Base-by-base conservation (phyloP, 768 basidiomycete genomes). In the Zangia roseola region DNA sequence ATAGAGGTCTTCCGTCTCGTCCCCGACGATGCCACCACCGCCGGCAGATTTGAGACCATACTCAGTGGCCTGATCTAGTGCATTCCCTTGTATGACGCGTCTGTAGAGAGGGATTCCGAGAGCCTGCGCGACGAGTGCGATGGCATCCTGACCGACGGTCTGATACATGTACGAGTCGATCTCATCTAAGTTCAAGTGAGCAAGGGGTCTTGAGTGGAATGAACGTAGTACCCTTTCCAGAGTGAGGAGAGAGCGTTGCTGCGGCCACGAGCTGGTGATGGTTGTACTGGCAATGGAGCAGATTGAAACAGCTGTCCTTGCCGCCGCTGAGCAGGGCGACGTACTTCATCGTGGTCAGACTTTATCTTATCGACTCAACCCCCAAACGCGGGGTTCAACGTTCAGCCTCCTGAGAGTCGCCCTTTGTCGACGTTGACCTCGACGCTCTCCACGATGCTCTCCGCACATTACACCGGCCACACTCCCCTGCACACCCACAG, bases 111-210 rank as follows among this genome's bases (percentile, higher is more conserved):
- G 97, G 2, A 95, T 81, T 14, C 83, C 86, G 47, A 98, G 74
- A 2, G 95, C 91, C 42, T 76, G 74, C 19, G 93, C 94, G 47
- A 98, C 85, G 43, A 87, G 75, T 41, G 90, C 83, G 50, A 98
- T 86, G 16, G 92, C 91, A 49, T 93, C 91, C 63, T 97, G 94
- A 1, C 94, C 97, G 23, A 99, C 94, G n/a, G 95, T 97, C 68
- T 99, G 97, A 69, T 97, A 99, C 67, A 99, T 77, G 72, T 93
- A 98, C 20, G 94, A 97, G 69, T 99, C 94, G 61, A 98, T 82
- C 74, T 99, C 97, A 75, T 98, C 97, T 97, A 67, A 28, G 10
- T n/a, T 45, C 49, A 24, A 28, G 55, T 55, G 47, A 49, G 50
- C 36, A 2, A 28, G 9, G 19, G 40, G 39, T 14, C 20, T n/a